Evolutionary conservation across 1,284 basidiomycete genomes (phyloP), one percentile per base, ranked within the genome.

Genomic region (Cronartium ribicola): DNA sequence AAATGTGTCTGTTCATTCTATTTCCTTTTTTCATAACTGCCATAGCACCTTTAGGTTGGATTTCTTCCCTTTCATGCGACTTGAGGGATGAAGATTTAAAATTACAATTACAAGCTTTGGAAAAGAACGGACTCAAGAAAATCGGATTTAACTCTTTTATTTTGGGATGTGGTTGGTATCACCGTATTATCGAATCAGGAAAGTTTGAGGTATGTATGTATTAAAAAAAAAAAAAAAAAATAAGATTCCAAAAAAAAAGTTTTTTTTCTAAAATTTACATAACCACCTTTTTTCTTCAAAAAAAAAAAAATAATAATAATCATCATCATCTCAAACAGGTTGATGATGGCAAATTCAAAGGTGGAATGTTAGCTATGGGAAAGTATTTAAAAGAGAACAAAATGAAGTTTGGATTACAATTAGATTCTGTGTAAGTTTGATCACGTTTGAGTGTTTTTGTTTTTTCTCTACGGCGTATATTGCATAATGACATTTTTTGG

Each of bases 291-390:
- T n/a, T n/a, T n/a, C n/a, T n/a, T n/a, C n/a, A n/a, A n/a, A n/a
- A 29, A 20, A n/a, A 20, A n/a, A 6, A 55, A 55, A 55, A 55
- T 55, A 55, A n/a, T 29, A 29, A 29, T 29, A 29, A 29, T 29
- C 1, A 29, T 29, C 1, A 29, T 29, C 1, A 29, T 29, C 29
- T 29, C 29, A 7, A 55, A 55, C 29, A 55, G 51, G 51, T 55
- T 55, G 51, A 55, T 55, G 51, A 55, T 55, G 29, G 3, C 17
- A n/a, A 55, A 55, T 55, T 55, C 29, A 29, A 55, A 55, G 51
- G 51, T 11, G 51, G 51, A 55, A n/a, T 55, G n/a, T 2, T 29
- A 20, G 51, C n/a, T 1, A 20, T 55, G n/a, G 51, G 51, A 20
- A 55, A 20, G 29, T 55, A 7, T 29, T 55, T 55, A 55, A 6